Conservation (phyloP, 306 rosid genomes). For the Cicer cuneatum region DNA sequence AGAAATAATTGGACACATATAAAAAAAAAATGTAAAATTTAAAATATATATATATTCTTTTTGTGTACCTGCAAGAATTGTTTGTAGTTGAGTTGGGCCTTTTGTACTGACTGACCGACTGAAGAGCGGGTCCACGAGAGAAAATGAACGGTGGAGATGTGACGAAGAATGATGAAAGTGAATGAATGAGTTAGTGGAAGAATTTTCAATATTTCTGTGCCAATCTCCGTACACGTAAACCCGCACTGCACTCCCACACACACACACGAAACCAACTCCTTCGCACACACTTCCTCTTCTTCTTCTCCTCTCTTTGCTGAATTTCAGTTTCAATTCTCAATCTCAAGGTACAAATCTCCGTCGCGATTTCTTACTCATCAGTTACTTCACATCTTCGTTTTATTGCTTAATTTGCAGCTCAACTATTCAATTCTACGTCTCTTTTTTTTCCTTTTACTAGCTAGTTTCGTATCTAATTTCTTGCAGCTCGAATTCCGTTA, state of each 20-base stretch:
- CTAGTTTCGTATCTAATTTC: background rate
- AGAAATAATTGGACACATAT: no score
- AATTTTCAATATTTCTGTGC: conserved; percentile 47
- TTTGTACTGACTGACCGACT: background rate
- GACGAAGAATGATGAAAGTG: background rate
- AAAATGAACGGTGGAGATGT: conserved; percentile 30
- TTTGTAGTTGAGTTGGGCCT: background rate
- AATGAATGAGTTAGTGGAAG: conserved; percentile 17
- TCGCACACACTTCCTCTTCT: conserved; percentile 20
- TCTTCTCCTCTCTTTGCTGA: conserved; percentile 28
- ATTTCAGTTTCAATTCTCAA: conserved; percentile 43
- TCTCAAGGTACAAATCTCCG: conserved; percentile 30
- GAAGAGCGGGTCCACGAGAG: background rate
- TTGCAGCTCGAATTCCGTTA: conserved; percentile 1
- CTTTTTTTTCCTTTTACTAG: no score
- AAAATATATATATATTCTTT: no score
- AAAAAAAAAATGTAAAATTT: no score
- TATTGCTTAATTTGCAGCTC: background rate
- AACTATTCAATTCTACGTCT: background rate
- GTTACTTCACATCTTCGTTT: background rate
- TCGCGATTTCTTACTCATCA: conserved; percentile 18
- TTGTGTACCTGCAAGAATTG: no score
- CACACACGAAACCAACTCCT: conserved; percentile 27
- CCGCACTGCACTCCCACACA: conserved; percentile 15
- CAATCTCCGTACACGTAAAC: conserved; percentile 50